Conservation (phyloP, 495 filamentous ascomycete genomes). For the Lasiosphaeria hispida region DNA sequence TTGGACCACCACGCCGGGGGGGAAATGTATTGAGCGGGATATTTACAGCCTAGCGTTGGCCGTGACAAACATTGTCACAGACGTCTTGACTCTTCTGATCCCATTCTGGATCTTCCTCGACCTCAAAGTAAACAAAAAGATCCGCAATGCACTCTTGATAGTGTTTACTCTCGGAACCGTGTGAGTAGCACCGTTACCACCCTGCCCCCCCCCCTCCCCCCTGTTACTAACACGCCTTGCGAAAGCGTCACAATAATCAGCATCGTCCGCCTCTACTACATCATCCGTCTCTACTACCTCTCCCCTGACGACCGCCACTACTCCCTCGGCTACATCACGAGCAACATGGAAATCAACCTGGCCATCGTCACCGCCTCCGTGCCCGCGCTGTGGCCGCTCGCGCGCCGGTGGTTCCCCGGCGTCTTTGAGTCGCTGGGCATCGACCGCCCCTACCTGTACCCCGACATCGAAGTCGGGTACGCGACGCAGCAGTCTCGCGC, state of each 20-base stretch:
- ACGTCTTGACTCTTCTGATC: slow-evolving; percentile 45
- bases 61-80: slow-evolving; percentile 46
- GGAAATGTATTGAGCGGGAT: slow-evolving; percentile 45
- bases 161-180: slow-evolving; percentile 47
- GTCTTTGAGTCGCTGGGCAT: slow-evolving; percentile 25
- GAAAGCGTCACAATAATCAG: slow-evolving; percentile 49
- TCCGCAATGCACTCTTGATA: slow-evolving; percentile 43
- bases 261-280: slow-evolving; percentile 31
- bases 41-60: slow-evolving; percentile 42
- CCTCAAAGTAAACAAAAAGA: slow-evolving; percentile 39
- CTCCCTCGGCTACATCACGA: slow-evolving; percentile 45
- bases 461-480: slow-evolving; percentile 24
- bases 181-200: slow-evolving; percentile 35
- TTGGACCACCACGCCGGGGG: slow-evolving; percentile 36
- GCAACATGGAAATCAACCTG: slow-evolving; percentile 51
- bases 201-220: too few relatives aligned
- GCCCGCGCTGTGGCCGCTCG: slow-evolving; percentile 39
- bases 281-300: slow-evolving; percentile 27
- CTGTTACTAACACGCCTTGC: slow-evolving; percentile 1
- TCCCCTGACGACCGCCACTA: slow-evolving; percentile 26
- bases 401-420: slow-evolving; percentile 25
- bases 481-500: slow-evolving; percentile 8
- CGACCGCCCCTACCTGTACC: slow-evolving; percentile 24
- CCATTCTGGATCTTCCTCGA: slow-evolving; percentile 46
- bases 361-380: slow-evolving; percentile 51